Percentiles rank a stretch among this genome's conserved stretches.
phyloP scores from a whole-genome alignment of 2,329 filamentous ascomycete genomes.

The Atkinsonella texensis region DNA sequence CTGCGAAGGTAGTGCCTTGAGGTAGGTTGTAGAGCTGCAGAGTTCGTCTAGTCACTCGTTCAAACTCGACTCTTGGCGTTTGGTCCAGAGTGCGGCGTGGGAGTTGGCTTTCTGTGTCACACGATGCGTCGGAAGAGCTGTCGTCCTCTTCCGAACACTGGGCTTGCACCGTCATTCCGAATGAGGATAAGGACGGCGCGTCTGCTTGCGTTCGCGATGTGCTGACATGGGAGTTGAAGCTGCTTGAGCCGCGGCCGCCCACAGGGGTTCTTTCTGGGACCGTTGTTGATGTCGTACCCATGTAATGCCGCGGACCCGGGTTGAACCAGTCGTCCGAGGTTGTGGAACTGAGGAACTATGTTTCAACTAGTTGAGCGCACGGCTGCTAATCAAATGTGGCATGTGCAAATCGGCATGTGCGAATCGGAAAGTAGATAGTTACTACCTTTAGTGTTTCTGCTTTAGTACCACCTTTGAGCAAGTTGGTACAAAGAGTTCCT shows the following conservation, averaged over 20 bases:
- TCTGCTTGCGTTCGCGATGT: background rate
- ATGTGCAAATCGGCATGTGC: background rate
- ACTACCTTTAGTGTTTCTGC: slow-evolving; percentile 3
- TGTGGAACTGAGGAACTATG: slow-evolving; percentile 3
- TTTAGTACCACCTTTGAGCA: background rate
- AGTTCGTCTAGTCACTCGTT: slow-evolving; percentile 38
- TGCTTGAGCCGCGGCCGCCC: no score
- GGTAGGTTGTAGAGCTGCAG: slow-evolving; percentile 52
- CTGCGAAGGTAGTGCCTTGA: slow-evolving; percentile 48
- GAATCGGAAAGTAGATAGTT: background rate
- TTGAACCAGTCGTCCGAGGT: background rate
- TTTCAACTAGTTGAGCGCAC: background rate
- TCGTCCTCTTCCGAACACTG: background rate
- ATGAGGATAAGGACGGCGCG: background rate
- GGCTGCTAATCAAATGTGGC: background rate
- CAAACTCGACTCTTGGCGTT: slow-evolving; percentile 2
- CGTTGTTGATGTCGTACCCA: background rate
- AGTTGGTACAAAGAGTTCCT: slow-evolving; percentile 3
- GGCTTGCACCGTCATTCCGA: background rate
- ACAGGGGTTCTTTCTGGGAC: background rate
- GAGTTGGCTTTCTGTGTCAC: background rate
- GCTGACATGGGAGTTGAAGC: background rate
- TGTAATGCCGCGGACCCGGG: no score
- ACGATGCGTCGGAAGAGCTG: background rate
- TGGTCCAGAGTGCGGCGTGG: background rate